Conservation (phyloP, 2,329 filamentous ascomycete species). For the Trichoderma afroharzianum region DNA sequence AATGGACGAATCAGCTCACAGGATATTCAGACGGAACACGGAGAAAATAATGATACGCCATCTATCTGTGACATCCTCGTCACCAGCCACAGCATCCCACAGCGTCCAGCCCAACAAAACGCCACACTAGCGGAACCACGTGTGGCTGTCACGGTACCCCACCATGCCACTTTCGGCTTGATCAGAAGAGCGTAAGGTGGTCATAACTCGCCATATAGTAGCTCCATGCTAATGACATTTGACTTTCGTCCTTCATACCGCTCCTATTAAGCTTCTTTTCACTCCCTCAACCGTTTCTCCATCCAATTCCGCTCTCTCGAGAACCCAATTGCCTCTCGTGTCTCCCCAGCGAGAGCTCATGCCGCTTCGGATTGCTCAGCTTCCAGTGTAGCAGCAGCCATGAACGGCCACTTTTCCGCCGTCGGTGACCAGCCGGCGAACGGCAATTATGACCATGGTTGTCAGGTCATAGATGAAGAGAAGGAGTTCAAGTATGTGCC, state of each 20-base stretch:
- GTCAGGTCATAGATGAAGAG: slow-evolving; percentile 89
- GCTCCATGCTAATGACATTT: not conserved
- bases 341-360: slow-evolving; percentile 4
- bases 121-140: not conserved
- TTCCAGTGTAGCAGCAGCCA: slow-evolving; percentile 33
- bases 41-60: slow-evolving; percentile 12
- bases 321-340: not conserved
- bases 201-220: slow-evolving; percentile 10
- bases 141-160: slow-evolving; percentile 15
- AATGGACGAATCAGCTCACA: slow-evolving; percentile 1
- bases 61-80: not conserved
- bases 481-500: slow-evolving; percentile 88
- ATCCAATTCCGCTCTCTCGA: not conserved
- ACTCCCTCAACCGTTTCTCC: not conserved
- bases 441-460: slow-evolving; percentile 81
- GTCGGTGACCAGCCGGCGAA: slow-evolving; percentile 63
- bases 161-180: slow-evolving; percentile 13
- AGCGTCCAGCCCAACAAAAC: not conserved
- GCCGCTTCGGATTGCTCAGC: slow-evolving; percentile 11
- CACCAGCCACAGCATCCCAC: slow-evolving; percentile 13
- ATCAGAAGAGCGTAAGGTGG: slow-evolving; percentile 19
- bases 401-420: slow-evolving; percentile 80
- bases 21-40: not conserved
- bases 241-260: not conserved
- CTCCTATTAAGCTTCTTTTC: slow-evolving; percentile 10